Conservation (phyloP, 306 rosid genomes). For the Ammopiptanthus mongolicus region DNA sequence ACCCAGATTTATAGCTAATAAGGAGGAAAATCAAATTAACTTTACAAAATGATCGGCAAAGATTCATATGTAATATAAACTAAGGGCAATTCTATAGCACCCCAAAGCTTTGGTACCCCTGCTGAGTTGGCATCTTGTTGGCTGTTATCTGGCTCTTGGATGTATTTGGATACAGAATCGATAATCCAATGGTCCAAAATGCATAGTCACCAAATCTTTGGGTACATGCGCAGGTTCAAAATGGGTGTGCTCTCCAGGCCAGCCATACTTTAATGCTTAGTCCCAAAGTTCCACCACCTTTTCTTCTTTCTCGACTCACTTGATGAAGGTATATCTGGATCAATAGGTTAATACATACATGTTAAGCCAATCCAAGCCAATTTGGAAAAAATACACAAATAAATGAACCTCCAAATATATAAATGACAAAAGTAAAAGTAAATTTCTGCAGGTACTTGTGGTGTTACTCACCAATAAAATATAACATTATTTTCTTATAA, state of each 20-base stretch:
- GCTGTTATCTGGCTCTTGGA: background rate
- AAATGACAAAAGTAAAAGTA: no score
- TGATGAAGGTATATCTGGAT: slow-evolving; percentile 54
- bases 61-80: slow-evolving; percentile 1
- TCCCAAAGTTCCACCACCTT: slow-evolving; percentile 81
- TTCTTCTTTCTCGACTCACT: slow-evolving; percentile 61
- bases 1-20: slow-evolving; percentile 9
- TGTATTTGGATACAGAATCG: slow-evolving; percentile 1
- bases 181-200: slow-evolving; percentile 3
- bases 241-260: background rate
- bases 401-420: background rate
- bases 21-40: background rate
- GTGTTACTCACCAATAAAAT: no score
- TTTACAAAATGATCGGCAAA: background rate
- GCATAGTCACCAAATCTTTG: background rate
- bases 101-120: slow-evolving; percentile 16
- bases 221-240: background rate
- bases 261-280: slow-evolving; percentile 44
- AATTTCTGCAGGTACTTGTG: no score
- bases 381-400: background rate
- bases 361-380: background rate
- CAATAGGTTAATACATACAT: background rate
- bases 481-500: no score
- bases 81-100: slow-evolving; percentile 1
- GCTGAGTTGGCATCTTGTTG: slow-evolving; percentile 26